Evolutionary conservation across 805 yeast genomes (phyloP).

Genomic region (Teunomyces lycoperdinae): DNA sequence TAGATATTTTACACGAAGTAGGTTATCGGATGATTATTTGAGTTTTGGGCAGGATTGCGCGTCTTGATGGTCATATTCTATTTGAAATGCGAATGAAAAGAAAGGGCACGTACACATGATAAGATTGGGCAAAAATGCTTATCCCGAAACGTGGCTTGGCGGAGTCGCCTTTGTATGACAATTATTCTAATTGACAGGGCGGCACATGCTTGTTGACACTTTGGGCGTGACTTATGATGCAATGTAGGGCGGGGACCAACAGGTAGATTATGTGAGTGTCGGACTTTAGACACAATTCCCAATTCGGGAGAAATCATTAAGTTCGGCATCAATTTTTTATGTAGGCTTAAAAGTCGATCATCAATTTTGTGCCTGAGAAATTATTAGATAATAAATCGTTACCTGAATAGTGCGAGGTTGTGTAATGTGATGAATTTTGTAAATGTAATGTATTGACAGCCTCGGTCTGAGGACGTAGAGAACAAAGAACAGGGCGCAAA

Average conservation of each 20-base stretch:
- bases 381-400: background rate
- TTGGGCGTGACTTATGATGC: background rate
- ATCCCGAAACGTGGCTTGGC: background rate
- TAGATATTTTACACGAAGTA: background rate
- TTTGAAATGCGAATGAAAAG: background rate
- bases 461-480: background rate
- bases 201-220: background rate
- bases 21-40: background rate
- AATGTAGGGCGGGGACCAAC: background rate
- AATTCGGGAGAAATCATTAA: background rate
- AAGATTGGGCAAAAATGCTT: background rate
- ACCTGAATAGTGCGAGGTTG: no score
- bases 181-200: background rate
- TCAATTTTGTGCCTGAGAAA: background rate
- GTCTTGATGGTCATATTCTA: background rate
- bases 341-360: background rate
- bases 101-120: background rate
- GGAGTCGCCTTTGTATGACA: background rate
- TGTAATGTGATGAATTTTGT: no score
- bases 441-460: background rate
- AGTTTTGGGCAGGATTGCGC: background rate
- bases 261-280: background rate
- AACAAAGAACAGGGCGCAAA: background rate
- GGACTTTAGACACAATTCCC: background rate
- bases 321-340: background rate